phyloP scores from a whole-genome alignment of 768 basidiomycete genomes.

The Gloeophyllum trabeum region DNA sequence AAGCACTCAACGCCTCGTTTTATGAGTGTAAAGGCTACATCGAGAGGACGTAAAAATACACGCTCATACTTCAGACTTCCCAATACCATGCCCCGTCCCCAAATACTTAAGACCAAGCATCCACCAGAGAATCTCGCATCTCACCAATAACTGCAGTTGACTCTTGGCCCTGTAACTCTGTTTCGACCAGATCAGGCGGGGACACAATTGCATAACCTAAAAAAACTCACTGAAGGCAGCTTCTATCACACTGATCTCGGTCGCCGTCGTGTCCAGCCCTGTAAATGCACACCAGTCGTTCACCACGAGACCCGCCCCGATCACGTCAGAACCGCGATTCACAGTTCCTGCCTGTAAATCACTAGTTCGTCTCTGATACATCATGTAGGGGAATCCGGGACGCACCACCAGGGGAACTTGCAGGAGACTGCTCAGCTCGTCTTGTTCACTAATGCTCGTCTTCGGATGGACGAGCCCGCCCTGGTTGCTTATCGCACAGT shows the following conservation, averaged over 20 bases:
- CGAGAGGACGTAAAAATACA: too few species aligned
- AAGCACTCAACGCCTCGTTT: too few species aligned
- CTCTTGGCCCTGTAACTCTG: slow-evolving; percentile 81
- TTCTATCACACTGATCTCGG: slow-evolving; percentile 97
- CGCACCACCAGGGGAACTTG: slow-evolving; percentile 92
- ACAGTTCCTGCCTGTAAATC: slow-evolving; percentile 84
- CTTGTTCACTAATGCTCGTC: slow-evolving; percentile 94
- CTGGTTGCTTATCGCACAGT: slow-evolving; percentile 92
- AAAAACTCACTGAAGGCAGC: slow-evolving; percentile 82
- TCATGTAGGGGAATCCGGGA: slow-evolving; percentile 10
- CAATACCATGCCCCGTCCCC: too few species aligned
- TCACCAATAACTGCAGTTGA: slow-evolving; percentile 77
- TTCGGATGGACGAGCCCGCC: slow-evolving; percentile 97
- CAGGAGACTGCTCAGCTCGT: slow-evolving; percentile 87
- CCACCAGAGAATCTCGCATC: slow-evolving; percentile 86
- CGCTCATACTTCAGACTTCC: too few species aligned
- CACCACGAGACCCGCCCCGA: slow-evolving; percentile 95
- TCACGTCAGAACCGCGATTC: slow-evolving; percentile 95
- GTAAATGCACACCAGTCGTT: slow-evolving; percentile 99
- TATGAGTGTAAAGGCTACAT: too few species aligned
- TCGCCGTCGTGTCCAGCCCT: slow-evolving; percentile 98
- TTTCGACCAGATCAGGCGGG: background rate
- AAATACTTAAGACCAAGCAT: slow-evolving; percentile 26
- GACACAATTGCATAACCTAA: slow-evolving; percentile 3
- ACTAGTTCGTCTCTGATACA: slow-evolving; percentile 1